These are phyloP conservation scores for Beauveria pseudobassiana DNA, from an alignment of 2,329 filamentous ascomycete species.

Conservation along the genomic window DNA sequence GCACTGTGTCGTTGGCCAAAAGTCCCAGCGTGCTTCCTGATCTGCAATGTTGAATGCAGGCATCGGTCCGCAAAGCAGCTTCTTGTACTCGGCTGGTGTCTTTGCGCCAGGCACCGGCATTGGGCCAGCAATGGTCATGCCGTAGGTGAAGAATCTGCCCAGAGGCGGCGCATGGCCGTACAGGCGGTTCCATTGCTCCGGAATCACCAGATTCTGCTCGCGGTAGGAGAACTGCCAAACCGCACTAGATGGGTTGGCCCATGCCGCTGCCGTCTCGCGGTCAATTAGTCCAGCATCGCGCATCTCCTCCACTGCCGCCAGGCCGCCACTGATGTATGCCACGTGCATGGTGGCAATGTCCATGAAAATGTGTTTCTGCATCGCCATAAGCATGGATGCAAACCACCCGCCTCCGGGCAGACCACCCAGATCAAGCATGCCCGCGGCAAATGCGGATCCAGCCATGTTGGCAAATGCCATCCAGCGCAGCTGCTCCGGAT, in stretches of 20 bases:
- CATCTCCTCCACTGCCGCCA: constrained; percentile 5
- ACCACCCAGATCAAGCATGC: constrained; percentile 1
- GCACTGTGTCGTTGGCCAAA: neutral
- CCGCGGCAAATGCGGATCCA: neutral
- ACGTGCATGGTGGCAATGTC: constrained; percentile 1
- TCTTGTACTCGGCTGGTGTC: constrained; percentile 5
- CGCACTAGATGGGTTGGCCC: neutral
- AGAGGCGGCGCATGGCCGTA: neutral
- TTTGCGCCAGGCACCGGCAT: constrained; percentile 6
- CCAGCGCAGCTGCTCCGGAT: constrained; percentile 4
- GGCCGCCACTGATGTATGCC: neutral
- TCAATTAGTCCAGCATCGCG: neutral
- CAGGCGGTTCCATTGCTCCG: neutral
- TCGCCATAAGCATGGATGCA: constrained; percentile 6
- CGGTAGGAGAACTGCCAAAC: neutral
- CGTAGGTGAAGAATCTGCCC: neutral
- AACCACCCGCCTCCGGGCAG: neutral
- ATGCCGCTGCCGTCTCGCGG: neutral
- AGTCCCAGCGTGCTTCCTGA: neutral
- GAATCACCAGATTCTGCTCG: constrained; percentile 3
- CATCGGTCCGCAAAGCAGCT: neutral
- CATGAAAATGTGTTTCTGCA: constrained; percentile 8
- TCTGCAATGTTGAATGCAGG: constrained; percentile 2
- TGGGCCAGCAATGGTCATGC: neutral
- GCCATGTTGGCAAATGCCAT: constrained; percentile 8